Conservation (phyloP, 2,329 filamentous ascomycete species). For the Aureobasidium sp. region DNA sequence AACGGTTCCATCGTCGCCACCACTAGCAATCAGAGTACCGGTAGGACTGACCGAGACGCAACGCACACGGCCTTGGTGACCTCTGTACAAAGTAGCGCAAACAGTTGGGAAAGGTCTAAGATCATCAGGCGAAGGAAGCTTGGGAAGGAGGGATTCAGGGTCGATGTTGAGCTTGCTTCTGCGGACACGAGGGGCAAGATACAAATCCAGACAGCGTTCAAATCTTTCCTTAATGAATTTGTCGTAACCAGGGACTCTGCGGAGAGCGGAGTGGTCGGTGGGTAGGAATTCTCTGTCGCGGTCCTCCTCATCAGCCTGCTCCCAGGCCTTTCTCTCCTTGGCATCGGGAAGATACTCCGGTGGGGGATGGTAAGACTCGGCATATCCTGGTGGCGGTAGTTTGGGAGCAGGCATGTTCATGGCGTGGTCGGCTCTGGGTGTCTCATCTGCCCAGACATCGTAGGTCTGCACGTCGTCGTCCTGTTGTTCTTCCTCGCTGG, state of each 20-base stretch:
- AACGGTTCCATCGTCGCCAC: slow-evolving; percentile 88
- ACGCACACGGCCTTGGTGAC: slow-evolving; percentile 81
- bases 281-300: slow-evolving; percentile 84
- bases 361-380: slow-evolving; percentile 93
- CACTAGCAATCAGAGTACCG: slow-evolving; percentile 79
- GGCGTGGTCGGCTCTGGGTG: slow-evolving; percentile 68
- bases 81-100: slow-evolving; percentile 76
- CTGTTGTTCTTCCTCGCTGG: slow-evolving; percentile 54
- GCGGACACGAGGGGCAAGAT: slow-evolving; percentile 83
- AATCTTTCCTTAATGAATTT: slow-evolving; percentile 92
- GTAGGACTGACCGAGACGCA: slow-evolving; percentile 77
- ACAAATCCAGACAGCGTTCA: slow-evolving; percentile 88
- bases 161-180: slow-evolving; percentile 97
- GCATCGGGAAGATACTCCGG: slow-evolving; percentile 85
- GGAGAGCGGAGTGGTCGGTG: slow-evolving; percentile 69
- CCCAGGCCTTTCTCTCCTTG: slow-evolving; percentile 77
- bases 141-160: slow-evolving; percentile 82
- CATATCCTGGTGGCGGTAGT: slow-evolving; percentile 83
- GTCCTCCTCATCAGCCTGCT: slow-evolving; percentile 80
- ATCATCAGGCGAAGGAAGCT: slow-evolving; percentile 86
- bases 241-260: slow-evolving; percentile 87
- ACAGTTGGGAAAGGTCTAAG: slow-evolving; percentile 90
- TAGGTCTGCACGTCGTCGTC: slow-evolving; percentile 68
- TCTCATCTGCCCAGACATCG: slow-evolving; percentile 93
- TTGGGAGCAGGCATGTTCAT: slow-evolving; percentile 97